Conservation (phyloP, 176 grass and related monocot species). For the Musa beccarii region DNA sequence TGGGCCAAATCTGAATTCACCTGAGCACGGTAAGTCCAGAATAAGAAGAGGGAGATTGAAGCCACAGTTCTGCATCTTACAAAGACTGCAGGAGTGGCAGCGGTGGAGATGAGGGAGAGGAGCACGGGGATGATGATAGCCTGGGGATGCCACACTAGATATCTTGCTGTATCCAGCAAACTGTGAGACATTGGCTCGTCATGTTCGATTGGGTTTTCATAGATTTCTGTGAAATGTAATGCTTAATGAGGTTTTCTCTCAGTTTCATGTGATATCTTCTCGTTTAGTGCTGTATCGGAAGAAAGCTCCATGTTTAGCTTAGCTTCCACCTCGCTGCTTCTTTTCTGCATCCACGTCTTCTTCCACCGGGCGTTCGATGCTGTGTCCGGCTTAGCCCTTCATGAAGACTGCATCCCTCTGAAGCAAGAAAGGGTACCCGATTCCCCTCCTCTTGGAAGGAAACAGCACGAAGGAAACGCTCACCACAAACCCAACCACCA, state of each 20-base stretch:
- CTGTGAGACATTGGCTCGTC: conserved; percentile 26
- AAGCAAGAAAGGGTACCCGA: conserved; percentile 78
- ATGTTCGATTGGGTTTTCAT: too few species aligned
- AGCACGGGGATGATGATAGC: conserved; percentile 62
- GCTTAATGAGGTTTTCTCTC: too few species aligned
- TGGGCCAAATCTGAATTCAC: too few species aligned
- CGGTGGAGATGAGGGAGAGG: conserved; percentile 70
- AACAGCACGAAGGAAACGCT: conserved; percentile 77
- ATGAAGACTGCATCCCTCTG: conserved; percentile 54
- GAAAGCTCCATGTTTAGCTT: too few species aligned
- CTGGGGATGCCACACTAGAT: conserved; percentile 65
- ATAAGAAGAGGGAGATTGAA: conserved; percentile 68
- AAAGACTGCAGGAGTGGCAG: conserved; percentile 45
- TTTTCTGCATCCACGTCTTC: too few species aligned
- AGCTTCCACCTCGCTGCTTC: too few species aligned
- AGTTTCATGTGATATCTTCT: too few species aligned
- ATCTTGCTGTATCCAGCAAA: conserved; percentile 65
- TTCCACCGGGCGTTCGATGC: too few species aligned
- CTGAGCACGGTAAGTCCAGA: too few species aligned
- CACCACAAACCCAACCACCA: conserved; percentile 68
- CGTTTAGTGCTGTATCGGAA: too few species aligned
- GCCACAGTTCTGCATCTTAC: conserved; percentile 51
- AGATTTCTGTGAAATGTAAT: too few species aligned
- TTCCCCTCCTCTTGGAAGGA: conserved; percentile 68
- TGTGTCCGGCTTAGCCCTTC: background rate